These are phyloP conservation scores for Linum lewisii DNA, from an alignment of 345 rosid species.

Conservation along the genomic window DNA sequence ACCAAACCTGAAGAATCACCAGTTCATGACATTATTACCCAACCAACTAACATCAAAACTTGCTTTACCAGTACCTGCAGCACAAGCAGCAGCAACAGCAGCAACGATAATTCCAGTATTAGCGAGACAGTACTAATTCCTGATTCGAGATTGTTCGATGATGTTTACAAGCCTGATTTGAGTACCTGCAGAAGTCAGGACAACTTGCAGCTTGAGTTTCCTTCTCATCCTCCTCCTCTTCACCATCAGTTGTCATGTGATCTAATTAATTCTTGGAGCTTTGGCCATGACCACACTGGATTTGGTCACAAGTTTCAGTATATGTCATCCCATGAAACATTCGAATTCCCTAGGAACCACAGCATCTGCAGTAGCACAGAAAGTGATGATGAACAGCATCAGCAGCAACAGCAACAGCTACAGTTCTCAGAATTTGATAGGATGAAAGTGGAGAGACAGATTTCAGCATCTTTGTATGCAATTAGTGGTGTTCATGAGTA, in stretches of 20 bases:
- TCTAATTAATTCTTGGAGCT: conserved; percentile 23
- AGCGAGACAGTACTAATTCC: conserved; percentile 8
- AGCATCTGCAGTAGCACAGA: neutral
- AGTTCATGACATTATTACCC: conserved; percentile 8
- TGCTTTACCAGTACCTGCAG: neutral
- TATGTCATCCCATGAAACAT: conserved; percentile 31
- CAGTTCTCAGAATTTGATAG: conserved; percentile 55
- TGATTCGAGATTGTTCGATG: conserved; percentile 29
- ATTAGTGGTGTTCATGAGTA: conserved; percentile 63
- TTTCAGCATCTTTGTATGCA: conserved; percentile 60
- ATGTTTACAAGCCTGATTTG: conserved; percentile 54
- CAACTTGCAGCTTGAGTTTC: conserved; percentile 13
- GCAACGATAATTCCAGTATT: conserved; percentile 7
- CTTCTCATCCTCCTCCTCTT: conserved; percentile 18
- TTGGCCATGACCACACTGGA: conserved; percentile 12
- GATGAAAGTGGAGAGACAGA: conserved; percentile 64
- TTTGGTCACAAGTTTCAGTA: conserved; percentile 27
- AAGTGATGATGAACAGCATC: neutral
- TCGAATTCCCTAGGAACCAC: conserved; percentile 31
- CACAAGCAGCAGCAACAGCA: conserved; percentile 13
- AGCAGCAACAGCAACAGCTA: conserved; percentile 4
- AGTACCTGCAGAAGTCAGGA: conserved; percentile 33
- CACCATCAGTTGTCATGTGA: conserved; percentile 14
- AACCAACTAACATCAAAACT: neutral
- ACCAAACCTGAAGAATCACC: conserved; percentile 3